phyloP scores from a whole-genome alignment of 176 grass and related monocot species.

The Phoenix dactylifera region DNA sequence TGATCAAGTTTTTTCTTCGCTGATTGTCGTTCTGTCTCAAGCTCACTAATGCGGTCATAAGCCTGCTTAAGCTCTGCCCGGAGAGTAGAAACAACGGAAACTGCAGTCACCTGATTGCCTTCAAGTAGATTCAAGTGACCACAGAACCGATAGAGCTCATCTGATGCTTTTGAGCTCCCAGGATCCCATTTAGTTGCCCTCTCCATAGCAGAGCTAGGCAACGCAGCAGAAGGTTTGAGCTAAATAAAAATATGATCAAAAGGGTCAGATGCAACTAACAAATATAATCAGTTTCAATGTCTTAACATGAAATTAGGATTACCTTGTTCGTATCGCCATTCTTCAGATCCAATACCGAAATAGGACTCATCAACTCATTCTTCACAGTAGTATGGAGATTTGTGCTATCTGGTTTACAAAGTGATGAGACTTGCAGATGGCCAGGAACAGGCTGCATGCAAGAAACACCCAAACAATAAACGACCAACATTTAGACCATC shows the following conservation, averaged over 20 bases:
- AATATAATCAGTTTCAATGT: too few species aligned
- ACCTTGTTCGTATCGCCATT: too few species aligned
- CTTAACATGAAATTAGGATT: too few species aligned
- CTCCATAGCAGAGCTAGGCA: constrained; percentile 57
- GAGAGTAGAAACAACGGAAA: constrained; percentile 18
- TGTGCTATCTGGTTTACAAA: too few species aligned
- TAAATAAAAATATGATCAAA: background rate
- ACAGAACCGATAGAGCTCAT: constrained; percentile 19
- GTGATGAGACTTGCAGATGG: too few species aligned
- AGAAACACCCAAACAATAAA: too few species aligned
- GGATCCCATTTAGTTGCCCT: constrained; percentile 74
- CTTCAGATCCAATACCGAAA: too few species aligned
- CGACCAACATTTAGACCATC: too few species aligned
- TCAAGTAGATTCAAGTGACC: constrained; percentile 32
- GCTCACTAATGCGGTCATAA: constrained; percentile 31
- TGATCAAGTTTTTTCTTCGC: constrained; percentile 59
- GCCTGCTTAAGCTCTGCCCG: constrained; percentile 43
- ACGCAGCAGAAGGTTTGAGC: constrained; percentile 51
- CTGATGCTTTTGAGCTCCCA: constrained; percentile 21
- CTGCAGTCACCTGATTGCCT: background rate
- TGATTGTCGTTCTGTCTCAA: constrained; percentile 36
- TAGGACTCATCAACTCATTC: too few species aligned
- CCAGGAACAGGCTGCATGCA: too few species aligned
- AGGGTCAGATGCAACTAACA: too few species aligned
- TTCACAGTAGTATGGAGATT: too few species aligned